phyloP scores from a whole-genome alignment of 176 grass and related monocot genomes.

The Pharus latifolius region DNA sequence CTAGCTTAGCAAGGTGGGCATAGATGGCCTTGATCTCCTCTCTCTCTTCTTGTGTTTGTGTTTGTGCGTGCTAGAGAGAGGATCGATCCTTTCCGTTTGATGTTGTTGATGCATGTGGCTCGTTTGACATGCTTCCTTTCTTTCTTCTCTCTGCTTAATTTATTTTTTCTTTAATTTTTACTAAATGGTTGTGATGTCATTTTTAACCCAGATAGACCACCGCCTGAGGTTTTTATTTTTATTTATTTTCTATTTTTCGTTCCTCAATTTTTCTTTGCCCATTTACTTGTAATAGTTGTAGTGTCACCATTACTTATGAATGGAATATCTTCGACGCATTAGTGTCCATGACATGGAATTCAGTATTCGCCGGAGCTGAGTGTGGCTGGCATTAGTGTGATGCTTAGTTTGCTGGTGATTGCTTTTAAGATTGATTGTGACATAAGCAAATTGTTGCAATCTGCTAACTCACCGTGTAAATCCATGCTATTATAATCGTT shows the following conservation, averaged over 20 bases:
- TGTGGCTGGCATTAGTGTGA: constrained; percentile 2
- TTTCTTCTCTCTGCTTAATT: no score
- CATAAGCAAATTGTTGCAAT: constrained; percentile 8
- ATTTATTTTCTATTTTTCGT: not conserved
- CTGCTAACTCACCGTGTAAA: not conserved
- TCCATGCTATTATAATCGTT: not conserved
- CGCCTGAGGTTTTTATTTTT: not conserved
- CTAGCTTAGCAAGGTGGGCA: no score
- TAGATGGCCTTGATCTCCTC: no score
- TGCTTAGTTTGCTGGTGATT: constrained; percentile 17
- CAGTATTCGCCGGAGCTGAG: not conserved
- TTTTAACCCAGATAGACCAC: not conserved
- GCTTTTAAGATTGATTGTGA: constrained; percentile 26
- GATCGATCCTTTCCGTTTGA: not conserved
- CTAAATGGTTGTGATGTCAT: not conserved
- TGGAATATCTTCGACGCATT: not conserved
- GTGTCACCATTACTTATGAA: not conserved
- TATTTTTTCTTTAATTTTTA: no score
- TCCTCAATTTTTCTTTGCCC: not conserved
- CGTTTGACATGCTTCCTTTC: not conserved
- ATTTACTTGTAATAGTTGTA: not conserved
- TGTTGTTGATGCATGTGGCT: not conserved
- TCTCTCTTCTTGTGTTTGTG: not conserved
- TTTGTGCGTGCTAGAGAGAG: not conserved
- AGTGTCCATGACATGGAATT: not conserved